phyloP scores from a whole-genome alignment of 1,284 basidiomycete species.

The Ceratobasidium sp. region DNA sequence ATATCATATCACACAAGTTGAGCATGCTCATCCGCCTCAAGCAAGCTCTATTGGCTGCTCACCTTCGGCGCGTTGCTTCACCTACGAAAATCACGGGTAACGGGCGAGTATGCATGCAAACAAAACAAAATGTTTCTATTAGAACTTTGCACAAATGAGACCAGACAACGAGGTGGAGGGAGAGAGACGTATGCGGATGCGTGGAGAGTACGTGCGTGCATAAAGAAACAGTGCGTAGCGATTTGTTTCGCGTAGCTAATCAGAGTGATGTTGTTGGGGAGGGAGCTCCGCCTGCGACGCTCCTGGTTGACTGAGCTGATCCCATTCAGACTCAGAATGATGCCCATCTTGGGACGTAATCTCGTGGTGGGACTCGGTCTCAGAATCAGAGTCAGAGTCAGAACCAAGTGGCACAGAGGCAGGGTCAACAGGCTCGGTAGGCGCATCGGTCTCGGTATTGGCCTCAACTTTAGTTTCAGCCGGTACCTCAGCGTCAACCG shows the following conservation, averaged over 20 bases:
- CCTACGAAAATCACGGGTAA: conserved; percentile 63
- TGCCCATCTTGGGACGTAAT: conserved; percentile 71
- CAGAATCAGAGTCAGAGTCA: conserved; percentile 18
- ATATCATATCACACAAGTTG: conserved; percentile 43
- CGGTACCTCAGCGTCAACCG: not conserved
- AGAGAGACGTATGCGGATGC: conserved; percentile 47
- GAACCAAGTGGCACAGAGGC: conserved; percentile 18
- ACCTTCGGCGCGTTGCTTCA: conserved; percentile 79
- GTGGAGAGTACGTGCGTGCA: conserved; percentile 38
- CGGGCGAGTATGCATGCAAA: conserved; percentile 40
- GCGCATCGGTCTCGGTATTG: not conserved
- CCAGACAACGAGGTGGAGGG: conserved; percentile 49
- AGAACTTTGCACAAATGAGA: conserved; percentile 59
- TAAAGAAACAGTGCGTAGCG: conserved; percentile 9
- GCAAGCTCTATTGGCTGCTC: conserved; percentile 60
- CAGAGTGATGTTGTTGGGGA: conserved; percentile 23
- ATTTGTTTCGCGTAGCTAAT: conserved; percentile 15
- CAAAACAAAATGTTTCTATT: conserved; percentile 66
- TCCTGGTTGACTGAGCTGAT: conserved; percentile 80
- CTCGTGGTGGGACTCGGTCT: conserved; percentile 50
- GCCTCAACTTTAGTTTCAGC: not conserved
- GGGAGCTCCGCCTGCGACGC: conserved; percentile 63
- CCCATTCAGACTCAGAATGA: conserved; percentile 87
- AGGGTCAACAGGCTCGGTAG: conserved; percentile 1
- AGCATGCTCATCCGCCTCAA: conserved; percentile 51